Evolutionary conservation across 306 rosid genomes (phyloP), one percentile per base, ranked within the genome.

Genomic region (Delonix regia): DNA sequence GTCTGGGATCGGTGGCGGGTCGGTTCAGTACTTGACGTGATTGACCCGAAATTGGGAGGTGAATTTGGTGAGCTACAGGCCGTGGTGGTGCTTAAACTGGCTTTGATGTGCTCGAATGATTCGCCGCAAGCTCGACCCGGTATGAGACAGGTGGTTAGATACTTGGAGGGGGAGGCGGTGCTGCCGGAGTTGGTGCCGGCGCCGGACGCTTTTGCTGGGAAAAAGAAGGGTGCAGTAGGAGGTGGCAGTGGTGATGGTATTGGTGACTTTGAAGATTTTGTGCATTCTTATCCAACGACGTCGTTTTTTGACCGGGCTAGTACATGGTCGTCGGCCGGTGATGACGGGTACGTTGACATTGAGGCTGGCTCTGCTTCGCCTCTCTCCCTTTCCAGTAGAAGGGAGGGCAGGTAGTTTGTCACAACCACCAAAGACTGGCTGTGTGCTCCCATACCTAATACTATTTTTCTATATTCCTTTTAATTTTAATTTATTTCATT

Each of bases 1-100:
- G 91, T 87, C 9, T 87, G 90, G 91, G 94, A 89, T 1, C 71
- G 47, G 77, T 87, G 90, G 87, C 78, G 52, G 39, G 47, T 30
- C 33, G 94, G 94, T 70, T 36, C 59, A 13, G 33, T 67, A 66
- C 33, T 85, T 62, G 85, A 64, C 28, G 87, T 85, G 33, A 82
- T 85, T 77, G 94, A 87, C 24, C 24, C 60, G 0, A 87, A 49
- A 42, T 34, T 89, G 73, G 85, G 44, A 3, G 83, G 87, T 27
- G 77, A 30, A 27, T 87, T 82, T 33, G 78, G 85, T 82, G 84
- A 82, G 77, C 59, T 13, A 16, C 86, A 89, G 83, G 91, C 69
- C 8, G 81, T 83, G 82, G 16, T 85, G 74, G 86, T 89, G 52
- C 25, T 89, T 0, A 82, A 80, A 73, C 55, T 89, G 33, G 94